phyloP scores from a whole-genome alignment of 768 basidiomycete genomes.

The Lepiota brunneoincarnata region DNA sequence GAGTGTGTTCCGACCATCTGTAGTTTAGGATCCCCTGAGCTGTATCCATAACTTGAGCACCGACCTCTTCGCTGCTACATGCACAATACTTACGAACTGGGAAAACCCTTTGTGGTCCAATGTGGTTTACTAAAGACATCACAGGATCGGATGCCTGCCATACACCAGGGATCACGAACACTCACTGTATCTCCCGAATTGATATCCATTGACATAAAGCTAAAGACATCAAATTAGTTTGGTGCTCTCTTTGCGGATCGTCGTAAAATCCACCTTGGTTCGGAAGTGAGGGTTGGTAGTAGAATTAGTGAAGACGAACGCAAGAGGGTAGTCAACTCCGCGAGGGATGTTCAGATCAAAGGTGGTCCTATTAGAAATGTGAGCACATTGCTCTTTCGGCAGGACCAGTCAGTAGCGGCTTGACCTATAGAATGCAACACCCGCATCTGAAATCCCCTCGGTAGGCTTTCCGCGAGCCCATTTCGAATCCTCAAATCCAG shows the following conservation, averaged over 20 bases:
- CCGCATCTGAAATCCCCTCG: constrained; percentile 36
- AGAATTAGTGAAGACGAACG: constrained; percentile 42
- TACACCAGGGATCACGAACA: neutral
- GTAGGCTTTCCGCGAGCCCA: constrained; percentile 45
- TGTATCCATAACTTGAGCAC: constrained; percentile 11
- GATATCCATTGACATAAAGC: constrained; percentile 44
- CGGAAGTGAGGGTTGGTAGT: constrained; percentile 43
- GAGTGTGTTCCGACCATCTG: constrained; percentile 42
- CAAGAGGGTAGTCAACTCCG: constrained; percentile 47
- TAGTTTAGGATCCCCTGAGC: constrained; percentile 52
- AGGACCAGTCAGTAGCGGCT: neutral
- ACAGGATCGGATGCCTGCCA: neutral
- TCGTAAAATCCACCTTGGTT: constrained; percentile 26
- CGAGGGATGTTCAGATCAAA: constrained; percentile 42
- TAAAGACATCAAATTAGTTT: constrained; percentile 9
- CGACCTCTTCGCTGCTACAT: too few relatives aligned
- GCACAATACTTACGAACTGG: constrained; percentile 36
- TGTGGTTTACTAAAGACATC: constrained; percentile 32
- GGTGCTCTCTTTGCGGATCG: neutral
- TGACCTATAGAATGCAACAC: constrained; percentile 48
- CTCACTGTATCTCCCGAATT: constrained; percentile 44
- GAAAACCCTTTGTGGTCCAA: constrained; percentile 40
- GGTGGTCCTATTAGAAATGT: constrained; percentile 26
- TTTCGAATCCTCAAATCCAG: constrained; percentile 44
- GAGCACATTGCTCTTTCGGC: neutral